phyloP scores from a whole-genome alignment of 257 asterid genomes.

The Rubia yunnanensis region DNA sequence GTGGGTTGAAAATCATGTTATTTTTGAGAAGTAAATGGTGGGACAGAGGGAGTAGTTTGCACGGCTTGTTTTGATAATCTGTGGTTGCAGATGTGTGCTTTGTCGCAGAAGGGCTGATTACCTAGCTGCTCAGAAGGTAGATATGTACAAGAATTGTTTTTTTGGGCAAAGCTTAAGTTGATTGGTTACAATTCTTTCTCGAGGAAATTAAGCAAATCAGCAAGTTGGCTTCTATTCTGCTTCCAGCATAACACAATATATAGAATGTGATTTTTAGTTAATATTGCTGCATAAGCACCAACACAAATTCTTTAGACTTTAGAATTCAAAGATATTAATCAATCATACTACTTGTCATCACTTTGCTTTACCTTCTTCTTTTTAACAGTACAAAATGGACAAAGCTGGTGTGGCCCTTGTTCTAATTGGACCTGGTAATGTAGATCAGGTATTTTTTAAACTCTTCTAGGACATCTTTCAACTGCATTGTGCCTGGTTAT shows the following conservation, averaged over 20 bases:
- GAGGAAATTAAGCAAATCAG: not conserved
- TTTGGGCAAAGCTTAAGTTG: not conserved
- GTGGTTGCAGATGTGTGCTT: slow-evolving; percentile 70
- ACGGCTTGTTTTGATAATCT: not conserved
- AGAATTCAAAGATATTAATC: not conserved
- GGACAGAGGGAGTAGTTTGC: too few relatives aligned
- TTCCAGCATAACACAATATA: not conserved
- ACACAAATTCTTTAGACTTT: too few relatives aligned
- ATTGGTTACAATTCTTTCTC: not conserved
- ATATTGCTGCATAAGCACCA: too few relatives aligned
- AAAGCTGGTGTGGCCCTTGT: slow-evolving; percentile 85
- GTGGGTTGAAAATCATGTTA: not conserved
- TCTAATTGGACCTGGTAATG: slow-evolving; percentile 92
- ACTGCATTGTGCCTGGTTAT: not conserved
- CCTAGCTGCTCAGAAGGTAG: slow-evolving; percentile 78
- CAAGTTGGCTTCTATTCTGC: not conserved
- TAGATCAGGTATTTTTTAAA: slow-evolving; percentile 59
- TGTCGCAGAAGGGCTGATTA: slow-evolving; percentile 88
- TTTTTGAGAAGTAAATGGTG: not conserved
- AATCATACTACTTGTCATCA: not conserved
- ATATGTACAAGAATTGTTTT: not conserved
- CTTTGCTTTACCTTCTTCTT: not conserved
- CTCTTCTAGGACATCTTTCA: not conserved
- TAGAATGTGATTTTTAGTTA: not conserved
- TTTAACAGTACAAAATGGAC: slow-evolving; percentile 79